A percentile compares a stretch with the other conserved stretches of the same genome.
These are phyloP conservation scores for Alternaria gaisen DNA, from an alignment of 2,329 filamentous ascomycete species.

Conservation along the genomic window DNA sequence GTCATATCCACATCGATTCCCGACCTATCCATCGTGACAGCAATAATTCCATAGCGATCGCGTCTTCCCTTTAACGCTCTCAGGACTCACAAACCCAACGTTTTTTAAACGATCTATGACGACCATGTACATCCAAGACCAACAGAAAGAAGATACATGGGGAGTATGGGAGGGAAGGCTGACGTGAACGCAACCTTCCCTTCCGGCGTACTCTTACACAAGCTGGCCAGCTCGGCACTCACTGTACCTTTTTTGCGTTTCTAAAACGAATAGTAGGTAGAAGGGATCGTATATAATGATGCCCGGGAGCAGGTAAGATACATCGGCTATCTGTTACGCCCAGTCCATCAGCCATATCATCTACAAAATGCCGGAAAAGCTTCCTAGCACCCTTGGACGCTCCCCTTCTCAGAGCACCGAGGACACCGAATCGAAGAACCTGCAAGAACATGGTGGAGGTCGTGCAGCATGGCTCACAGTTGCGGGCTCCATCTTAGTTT, in stretches of 20 bases:
- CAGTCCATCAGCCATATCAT: conserved; percentile 5
- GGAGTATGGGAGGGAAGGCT: not conserved
- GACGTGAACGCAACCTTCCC: conserved; percentile 10
- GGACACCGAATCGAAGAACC: conserved; percentile 36
- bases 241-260: not conserved
- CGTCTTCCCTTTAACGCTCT: not conserved
- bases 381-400: conserved; percentile 13
- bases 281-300: conserved; percentile 14
- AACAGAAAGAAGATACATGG: conserved; percentile 5
- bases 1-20: not conserved
- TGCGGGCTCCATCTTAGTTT: conserved; percentile 47
- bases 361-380: conserved; percentile 27
- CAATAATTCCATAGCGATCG: not conserved
- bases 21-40: not conserved
- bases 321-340: conserved; percentile 2
- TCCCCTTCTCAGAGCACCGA: conserved; percentile 21
- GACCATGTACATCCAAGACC: conserved; percentile 6
- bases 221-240: not conserved
- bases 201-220: not conserved
- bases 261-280: not conserved
- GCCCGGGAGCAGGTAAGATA: conserved; percentile 6
- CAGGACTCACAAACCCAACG: conserved; percentile 2
- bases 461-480: conserved; percentile 47
- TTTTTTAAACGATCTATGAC: not conserved
- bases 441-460: conserved; percentile 28